Base-by-base conservation (phyloP, 2,329 filamentous ascomycete genomes). In the Polytolypa hystricis region DNA sequence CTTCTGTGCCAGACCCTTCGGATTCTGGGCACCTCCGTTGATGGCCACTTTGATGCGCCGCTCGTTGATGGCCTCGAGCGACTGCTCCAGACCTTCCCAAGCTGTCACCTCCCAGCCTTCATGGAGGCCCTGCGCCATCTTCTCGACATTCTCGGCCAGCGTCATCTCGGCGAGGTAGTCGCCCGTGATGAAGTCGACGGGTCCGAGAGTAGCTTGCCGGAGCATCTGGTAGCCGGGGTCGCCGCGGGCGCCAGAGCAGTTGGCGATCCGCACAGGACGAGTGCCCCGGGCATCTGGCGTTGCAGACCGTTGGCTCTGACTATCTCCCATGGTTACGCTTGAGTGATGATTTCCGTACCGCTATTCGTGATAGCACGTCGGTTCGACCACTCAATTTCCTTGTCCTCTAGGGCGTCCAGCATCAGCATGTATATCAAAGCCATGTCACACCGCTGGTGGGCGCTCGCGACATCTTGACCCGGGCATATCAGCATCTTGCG, bases 11-110 rank as follows among this genome's bases (percentile, higher is more conserved):
- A 77, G 47, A 0, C 65, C 69, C 39, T 60, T 60, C 0, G 73
- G 73, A 39, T 76, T 70, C 11, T 70, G 59, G 2, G 66, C 69
- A 1, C 74, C 73, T 2, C 73, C 73, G 44, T 77, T 75, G 38
- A 74, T 58, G 23, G 73, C 58, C 9, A 76, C 57, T 41, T 70
- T 72, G 53, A 75, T 74, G 0, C 59, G 48, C 41, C 70, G 66
- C 33, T 66, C 53, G 2, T 61, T 52, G 42, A 70, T 56, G 4
- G 69, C 48, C 3, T 66, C 54, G 3, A 74, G 58, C 1, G 59
- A 62, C 46, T 65, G 50, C 42, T 62, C 51, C 16, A 70, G 52
- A 1, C 65, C 66, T 38, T 69, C 62, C n/a, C 7, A 25, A n/a
- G n/a, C 7, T 7, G 7, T 25, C 21, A 7, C n/a, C 21, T 25